phyloP scores from a whole-genome alignment of 2,329 filamentous ascomycete species.

The Colletotrichum abscissum region DNA sequence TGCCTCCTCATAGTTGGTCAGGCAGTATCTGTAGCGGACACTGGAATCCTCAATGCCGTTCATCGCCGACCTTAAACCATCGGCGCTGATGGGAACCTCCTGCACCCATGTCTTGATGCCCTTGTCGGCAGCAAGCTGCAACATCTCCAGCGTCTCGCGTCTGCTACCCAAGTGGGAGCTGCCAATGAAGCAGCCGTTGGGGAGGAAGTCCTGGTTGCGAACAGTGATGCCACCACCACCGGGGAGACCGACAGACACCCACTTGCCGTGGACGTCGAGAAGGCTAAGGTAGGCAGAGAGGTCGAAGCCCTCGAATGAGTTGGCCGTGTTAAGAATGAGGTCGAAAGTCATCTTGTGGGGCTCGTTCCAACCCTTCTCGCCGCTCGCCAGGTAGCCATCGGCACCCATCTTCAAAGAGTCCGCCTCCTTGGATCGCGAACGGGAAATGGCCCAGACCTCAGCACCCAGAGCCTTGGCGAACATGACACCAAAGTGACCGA shows the following conservation, averaged over 20 bases:
- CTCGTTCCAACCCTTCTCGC: conserved; percentile 67
- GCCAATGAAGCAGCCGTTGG: conserved; percentile 80
- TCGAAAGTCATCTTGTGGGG: conserved; percentile 74
- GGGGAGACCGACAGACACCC: conserved; percentile 83
- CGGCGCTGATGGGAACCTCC: conserved; percentile 78
- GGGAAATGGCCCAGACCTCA: conserved; percentile 71
- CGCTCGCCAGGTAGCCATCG: conserved; percentile 69
- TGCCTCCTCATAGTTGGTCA: conserved; percentile 76
- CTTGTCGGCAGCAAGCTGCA: conserved; percentile 77
- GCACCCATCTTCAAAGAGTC: conserved; percentile 70
- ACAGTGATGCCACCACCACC: conserved; percentile 79
- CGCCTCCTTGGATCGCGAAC: conserved; percentile 68
- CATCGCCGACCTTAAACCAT: conserved; percentile 77
- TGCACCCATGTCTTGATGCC: conserved; percentile 78
- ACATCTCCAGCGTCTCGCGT: conserved; percentile 77
- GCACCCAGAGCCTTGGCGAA: conserved; percentile 76
- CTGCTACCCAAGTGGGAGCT: conserved; percentile 78
- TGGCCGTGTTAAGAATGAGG: conserved; percentile 81
- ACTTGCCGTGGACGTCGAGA: conserved; percentile 84
- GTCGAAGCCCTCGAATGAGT: conserved; percentile 75
- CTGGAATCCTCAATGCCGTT: conserved; percentile 76
- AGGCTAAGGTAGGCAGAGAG: conserved; percentile 78
- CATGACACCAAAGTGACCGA: conserved; percentile 77
- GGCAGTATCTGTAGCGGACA: conserved; percentile 80
- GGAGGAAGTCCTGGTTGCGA: conserved; percentile 79